Base-by-base conservation (phyloP, 2,329 filamentous ascomycete genomes). In the Clonostachys sp. region DNA sequence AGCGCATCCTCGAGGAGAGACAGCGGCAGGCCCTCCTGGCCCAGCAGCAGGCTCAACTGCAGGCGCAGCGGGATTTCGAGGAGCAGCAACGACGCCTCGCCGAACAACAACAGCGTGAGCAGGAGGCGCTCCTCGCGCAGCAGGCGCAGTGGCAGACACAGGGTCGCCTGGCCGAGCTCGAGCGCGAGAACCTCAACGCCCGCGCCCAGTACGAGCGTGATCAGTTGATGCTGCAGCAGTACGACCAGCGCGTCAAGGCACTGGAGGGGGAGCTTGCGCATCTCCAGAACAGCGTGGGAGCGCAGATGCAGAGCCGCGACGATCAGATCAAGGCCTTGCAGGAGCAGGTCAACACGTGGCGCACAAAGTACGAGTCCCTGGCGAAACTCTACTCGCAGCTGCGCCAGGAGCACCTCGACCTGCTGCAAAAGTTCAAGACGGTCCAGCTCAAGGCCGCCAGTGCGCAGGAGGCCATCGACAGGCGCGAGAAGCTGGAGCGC, bases 371-470 rank as follows among this genome's bases (percentile, higher is more conserved):
- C 61, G 94, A 99, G 66, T 89, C 92, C 1, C 74, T 99, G 44
- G 94, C 94, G 20, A 99, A 97, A 72, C 78, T 99, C 13, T 99
- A 99, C 70, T 96, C 92, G 8, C 94, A 99, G 68, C 75, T 99
- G 51, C 87, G 94, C 45, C 87, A 94, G 55, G 94, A 99, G 67
- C 94, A 99, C 71, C 76, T 99, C 34, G 92, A 97, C 60, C 80
- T 99, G 13, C 74, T 99, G 41, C 89, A 96, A 62, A 97, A 95
- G 63, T 97, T 96, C 72, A 99, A 99, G 78, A 78, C 85, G 7
- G 89, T 96, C 36, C 95, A 97, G 66, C 78, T 97, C 53, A 99
- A 97, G 76, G 94, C 94, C 2, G 91, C 92, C 14, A 97, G 91
- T 6, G 94, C 94, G 0, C 92, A 97, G 63, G 94, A 99, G 71